Conservation (phyloP, 2,329 filamentous ascomycete species). For the Oidium heveae region DNA sequence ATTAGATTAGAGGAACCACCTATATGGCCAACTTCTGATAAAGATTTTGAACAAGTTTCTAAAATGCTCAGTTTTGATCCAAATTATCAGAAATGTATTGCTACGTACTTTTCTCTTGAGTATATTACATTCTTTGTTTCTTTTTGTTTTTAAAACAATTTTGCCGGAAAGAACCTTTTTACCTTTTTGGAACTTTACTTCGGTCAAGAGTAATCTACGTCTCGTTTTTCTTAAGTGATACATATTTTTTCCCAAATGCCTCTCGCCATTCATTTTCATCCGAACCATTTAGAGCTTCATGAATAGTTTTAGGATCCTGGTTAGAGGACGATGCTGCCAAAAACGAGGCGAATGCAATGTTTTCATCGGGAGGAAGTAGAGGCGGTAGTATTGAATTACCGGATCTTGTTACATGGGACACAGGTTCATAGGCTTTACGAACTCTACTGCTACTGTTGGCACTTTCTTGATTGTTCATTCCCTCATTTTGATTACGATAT, state of each 20-base stretch:
- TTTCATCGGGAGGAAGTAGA: too few relatives aligned
- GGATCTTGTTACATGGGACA: neutral
- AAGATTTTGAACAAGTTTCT: too few relatives aligned
- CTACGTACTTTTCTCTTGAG: neutral
- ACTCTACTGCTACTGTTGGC: neutral
- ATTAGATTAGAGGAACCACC: too few relatives aligned
- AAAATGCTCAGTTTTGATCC: too few relatives aligned
- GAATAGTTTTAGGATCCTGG: neutral
- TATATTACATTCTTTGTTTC: neutral
- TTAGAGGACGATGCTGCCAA: too few relatives aligned
- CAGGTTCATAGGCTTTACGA: neutral
- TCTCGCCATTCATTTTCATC: neutral
- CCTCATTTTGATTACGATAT: neutral
- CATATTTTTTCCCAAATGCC: neutral
- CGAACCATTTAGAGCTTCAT: neutral
- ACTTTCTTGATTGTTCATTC: too few relatives aligned
- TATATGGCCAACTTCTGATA: too few relatives aligned
- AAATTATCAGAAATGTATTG: too few relatives aligned
- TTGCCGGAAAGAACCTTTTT: neutral
- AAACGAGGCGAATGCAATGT: too few relatives aligned
- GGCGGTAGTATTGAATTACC: too few relatives aligned
- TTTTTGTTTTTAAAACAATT: neutral
- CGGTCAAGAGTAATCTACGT: neutral
- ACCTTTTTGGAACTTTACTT: neutral
- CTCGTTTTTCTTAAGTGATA: neutral